Evolutionary conservation across 2,329 filamentous ascomycete species (phyloP).

Genomic region (Arthrobotrys sphaeroides): DNA sequence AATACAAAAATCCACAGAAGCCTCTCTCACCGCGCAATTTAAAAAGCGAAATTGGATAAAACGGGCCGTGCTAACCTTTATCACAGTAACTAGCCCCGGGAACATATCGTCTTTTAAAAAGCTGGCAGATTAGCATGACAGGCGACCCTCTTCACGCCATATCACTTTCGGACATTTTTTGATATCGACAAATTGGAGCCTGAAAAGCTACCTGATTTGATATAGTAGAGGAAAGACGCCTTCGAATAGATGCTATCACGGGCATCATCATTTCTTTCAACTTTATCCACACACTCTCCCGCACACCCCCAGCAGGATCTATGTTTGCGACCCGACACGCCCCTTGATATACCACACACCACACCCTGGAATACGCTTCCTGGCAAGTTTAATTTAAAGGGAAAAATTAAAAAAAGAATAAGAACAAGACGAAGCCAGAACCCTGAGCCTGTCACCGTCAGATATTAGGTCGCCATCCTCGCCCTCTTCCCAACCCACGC

Average conservation of each 20-base stretch:
- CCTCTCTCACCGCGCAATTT: constrained; percentile 28
- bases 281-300: not conserved
- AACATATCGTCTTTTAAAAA: constrained; percentile 22
- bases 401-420: too few relatives aligned
- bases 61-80: constrained; percentile 20
- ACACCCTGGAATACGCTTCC: constrained; percentile 2
- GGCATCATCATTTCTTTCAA: not conserved
- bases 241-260: not conserved
- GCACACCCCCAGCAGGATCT: not conserved
- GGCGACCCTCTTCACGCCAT: constrained; percentile 21
- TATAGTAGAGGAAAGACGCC: not conserved
- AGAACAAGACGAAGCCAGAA: too few relatives aligned
- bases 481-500: not conserved
- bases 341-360: constrained; percentile 10
- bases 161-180: constrained; percentile 8
- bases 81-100: constrained; percentile 1
- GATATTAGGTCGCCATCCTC: constrained; percentile 13
- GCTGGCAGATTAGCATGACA: constrained; percentile 18
- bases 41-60: constrained; percentile 38
- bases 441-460: constrained; percentile 8
- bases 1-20: not conserved
- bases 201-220: not conserved
- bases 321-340: constrained; percentile 25
- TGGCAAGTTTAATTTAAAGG: constrained; percentile 20
- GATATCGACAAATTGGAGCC: not conserved